Evolutionary conservation across 2,329 filamentous ascomycete genomes (phyloP), one percentile per base, ranked within the genome.

Genomic region (Coniella lustricola): DNA sequence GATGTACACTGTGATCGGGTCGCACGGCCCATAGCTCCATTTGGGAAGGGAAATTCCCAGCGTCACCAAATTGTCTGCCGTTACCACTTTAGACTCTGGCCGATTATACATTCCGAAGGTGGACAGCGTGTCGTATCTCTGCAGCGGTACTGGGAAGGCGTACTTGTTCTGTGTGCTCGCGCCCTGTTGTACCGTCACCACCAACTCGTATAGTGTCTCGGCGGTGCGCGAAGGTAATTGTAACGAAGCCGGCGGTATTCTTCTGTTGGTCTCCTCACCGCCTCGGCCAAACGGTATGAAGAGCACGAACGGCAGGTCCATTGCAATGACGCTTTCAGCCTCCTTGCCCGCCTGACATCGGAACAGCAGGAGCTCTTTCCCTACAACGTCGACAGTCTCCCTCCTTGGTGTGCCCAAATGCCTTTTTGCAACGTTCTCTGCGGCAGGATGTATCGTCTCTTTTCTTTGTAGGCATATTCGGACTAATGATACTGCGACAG

Each of bases 21-120:
- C 93, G 52, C 91, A 77, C 4, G 93, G 93, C 1, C 93, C 93
- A 64, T 97, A 98, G 54, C 90, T 96, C 90, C 91, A 96, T 54
- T 90, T 82, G 20, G 93, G 91, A 56, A 98, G 74, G 53, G 90
- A 95, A 57, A 96, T 95, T 39, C 87, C 89, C 47, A 97, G 73
- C 8, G 89, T 94, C 52, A 97, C 88, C 47, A 97, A 72, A 65
- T 95, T 93, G 69, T 97, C 93, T 44, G 86, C 82, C 29, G 90
- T 87, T 52, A 84, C 81, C 60, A 94, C 85, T 48, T 89, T 88
- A 51, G 85, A 86, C 66, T 96, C 91, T 14, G 90, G 91, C 47
- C 90, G 85, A 69, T 97, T 97, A 73, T 97, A 98, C 93, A 97
- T 97, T 67, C 93, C 93, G 70, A 98, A 98, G 1, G 93, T 97